Evolutionary conservation across 2,329 filamentous ascomycete genomes (phyloP), one percentile per base, ranked within the genome.

Genomic region (Fusarium pseudoanthophilum): DNA sequence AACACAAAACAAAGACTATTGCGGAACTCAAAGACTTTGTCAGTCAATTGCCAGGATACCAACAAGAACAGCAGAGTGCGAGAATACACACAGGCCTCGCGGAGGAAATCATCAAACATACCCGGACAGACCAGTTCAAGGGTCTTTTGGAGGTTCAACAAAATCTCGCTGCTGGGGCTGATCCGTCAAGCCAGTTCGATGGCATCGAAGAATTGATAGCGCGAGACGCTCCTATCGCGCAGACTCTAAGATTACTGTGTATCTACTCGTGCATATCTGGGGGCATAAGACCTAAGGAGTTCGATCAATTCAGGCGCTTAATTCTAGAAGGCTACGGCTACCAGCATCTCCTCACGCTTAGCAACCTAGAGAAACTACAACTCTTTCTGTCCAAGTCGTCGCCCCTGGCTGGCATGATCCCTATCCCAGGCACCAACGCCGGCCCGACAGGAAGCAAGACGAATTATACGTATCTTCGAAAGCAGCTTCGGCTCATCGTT

Each of bases 61-160:
- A 98, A 82, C 92, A 95, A 52, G 96, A 99, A 81, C 95, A 98
- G 78, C 92, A 95, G 75, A 97, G 93, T 78, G 85, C 97, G n/a
- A 95, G 96, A 72, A 90, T 95, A 36, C 96, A 99, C 79, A 97
- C 95, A 4, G 93, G 93, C 13, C 88, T 99, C 49, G 95, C 95
- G 2, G 96, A 98, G 83, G 95, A 98, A 75, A 96, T 99, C 60
- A 95, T 97, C 87, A 96, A 97, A 79, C 90, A 95, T 77, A 99
- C 96, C 2, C 90, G 93, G 57, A 93, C 94, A 24, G 95, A 98
- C 78, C 89, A 93, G 64, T 99, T 99, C 85, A 93, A 92, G 73
- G 92, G 93, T 69, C 86, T 95, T 43, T 87, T 99, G 4, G 96
- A 98, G 83, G 93, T 98, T 9, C 96, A 99, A 80, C 96, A 99